Percentiles rank a stretch among this genome's conserved stretches.
These are phyloP conservation scores for Phaeosphaeriaceae sp. DNA, from an alignment of 2,329 filamentous ascomycete genomes.

Conservation along the genomic window DNA sequence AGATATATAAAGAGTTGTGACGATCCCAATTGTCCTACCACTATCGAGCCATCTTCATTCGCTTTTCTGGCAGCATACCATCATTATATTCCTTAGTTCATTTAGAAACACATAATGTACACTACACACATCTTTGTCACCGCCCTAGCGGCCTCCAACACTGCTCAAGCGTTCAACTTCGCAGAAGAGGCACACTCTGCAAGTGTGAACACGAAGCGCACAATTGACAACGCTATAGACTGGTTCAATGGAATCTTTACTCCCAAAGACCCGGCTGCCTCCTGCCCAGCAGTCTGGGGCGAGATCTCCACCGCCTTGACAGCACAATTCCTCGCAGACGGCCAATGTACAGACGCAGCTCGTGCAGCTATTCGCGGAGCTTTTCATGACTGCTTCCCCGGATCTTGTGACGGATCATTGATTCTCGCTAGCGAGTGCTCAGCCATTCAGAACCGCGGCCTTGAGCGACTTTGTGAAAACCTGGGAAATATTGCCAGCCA, in stretches of 20 bases:
- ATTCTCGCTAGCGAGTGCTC: slow-evolving; percentile 46
- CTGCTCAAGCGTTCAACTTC: slow-evolving; percentile 31
- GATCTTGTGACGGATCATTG: slow-evolving; percentile 45
- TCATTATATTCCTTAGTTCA: slow-evolving; percentile 12
- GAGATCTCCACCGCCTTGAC: slow-evolving; percentile 43
- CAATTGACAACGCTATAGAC: slow-evolving; percentile 15
- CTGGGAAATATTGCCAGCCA: slow-evolving; percentile 50
- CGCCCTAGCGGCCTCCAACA: slow-evolving; percentile 33
- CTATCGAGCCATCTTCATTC: slow-evolving; percentile 17
- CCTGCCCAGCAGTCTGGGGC: slow-evolving; percentile 41
- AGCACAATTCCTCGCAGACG: slow-evolving; percentile 39
- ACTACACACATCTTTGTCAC: slow-evolving; percentile 36
- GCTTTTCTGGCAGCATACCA: slow-evolving; percentile 7
- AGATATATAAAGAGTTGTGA: too few species aligned
- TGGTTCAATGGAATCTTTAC: slow-evolving; percentile 10
- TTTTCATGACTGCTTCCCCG: slow-evolving; percentile 48
- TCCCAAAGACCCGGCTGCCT: slow-evolving; percentile 1
- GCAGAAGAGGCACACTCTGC: slow-evolving; percentile 22
- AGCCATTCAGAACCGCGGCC: slow-evolving; percentile 50
- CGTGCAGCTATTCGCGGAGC: slow-evolving; percentile 43
- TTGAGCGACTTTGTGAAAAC: slow-evolving; percentile 51
- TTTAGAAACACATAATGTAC: slow-evolving; percentile 39
- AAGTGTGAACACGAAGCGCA: slow-evolving; percentile 23
- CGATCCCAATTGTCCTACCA: too few species aligned
- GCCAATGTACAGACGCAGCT: slow-evolving; percentile 45